Evolutionary conservation across 202 grass and related monocot genomes (phyloP).

Genomic region (Schoenoplectus tabernaemontani): DNA sequence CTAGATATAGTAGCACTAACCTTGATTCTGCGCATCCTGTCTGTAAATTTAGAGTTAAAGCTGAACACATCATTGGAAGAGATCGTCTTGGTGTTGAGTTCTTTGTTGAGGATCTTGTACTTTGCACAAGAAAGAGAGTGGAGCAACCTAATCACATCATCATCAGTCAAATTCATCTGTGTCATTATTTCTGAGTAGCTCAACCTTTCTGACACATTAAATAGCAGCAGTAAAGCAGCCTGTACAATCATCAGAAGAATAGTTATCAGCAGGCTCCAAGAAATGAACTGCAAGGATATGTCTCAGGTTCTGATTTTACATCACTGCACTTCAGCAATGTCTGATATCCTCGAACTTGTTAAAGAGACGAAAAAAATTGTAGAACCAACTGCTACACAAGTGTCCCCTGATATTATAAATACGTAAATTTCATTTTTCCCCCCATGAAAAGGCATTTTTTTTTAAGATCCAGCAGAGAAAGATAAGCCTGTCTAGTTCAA

Average conservation of each 20-base stretch:
- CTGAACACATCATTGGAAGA: conserved; percentile 68
- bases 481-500: not conserved
- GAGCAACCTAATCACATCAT: conserved; percentile 94
- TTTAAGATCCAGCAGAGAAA: not conserved
- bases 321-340: not conserved
- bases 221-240: conserved; percentile 72
- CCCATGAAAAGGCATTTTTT: not conserved
- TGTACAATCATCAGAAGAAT: conserved; percentile 26
- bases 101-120: conserved; percentile 97
- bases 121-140: conserved; percentile 95
- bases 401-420: not conserved
- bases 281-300: not conserved
- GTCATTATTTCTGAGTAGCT: conserved; percentile 82
- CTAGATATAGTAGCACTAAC: conserved; percentile 27
- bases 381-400: not conserved
- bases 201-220: conserved; percentile 71
- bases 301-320: not conserved
- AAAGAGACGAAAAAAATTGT: not conserved
- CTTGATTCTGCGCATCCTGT: conserved; percentile 97
- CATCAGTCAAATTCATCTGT: conserved; percentile 79
- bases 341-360: not conserved
- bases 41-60: conserved; percentile 92
- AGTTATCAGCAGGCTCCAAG: not conserved
- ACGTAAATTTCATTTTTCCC: not conserved
- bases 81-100: conserved; percentile 70